phyloP scores from a whole-genome alignment of 2,329 filamentous ascomycete species.

The Macroventuria anomochaeta region DNA sequence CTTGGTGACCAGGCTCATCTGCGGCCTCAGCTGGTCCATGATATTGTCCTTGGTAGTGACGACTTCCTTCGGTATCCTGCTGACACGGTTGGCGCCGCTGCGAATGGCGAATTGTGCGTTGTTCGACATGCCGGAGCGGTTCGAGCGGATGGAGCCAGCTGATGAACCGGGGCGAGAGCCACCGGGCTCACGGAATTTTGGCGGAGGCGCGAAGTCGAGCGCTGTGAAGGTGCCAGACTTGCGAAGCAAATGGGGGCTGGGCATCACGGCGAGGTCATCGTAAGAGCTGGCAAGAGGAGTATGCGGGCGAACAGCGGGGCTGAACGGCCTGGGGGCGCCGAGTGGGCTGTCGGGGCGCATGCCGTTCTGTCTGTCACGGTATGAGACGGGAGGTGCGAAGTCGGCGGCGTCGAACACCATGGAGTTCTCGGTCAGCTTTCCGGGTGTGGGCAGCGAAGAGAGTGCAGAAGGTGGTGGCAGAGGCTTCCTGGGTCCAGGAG shows the following conservation, averaged over 20 bases:
- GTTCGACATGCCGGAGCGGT: slow-evolving; percentile 77
- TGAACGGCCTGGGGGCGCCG: slow-evolving; percentile 70
- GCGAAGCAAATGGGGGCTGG: slow-evolving; percentile 81
- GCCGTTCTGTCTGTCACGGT: slow-evolving; percentile 71
- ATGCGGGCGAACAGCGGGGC: slow-evolving; percentile 72
- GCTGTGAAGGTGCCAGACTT: slow-evolving; percentile 80
- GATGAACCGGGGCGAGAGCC: slow-evolving; percentile 49
- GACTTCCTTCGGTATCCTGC: slow-evolving; percentile 78
- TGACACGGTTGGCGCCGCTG: slow-evolving; percentile 83
- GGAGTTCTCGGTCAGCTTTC: slow-evolving; percentile 81
- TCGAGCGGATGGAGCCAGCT: slow-evolving; percentile 65
- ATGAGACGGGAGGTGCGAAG: slow-evolving; percentile 77
- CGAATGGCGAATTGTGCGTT: slow-evolving; percentile 74
- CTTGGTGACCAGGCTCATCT: slow-evolving; percentile 57
- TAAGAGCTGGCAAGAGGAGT: slow-evolving; percentile 83
- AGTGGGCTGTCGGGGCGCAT: slow-evolving; percentile 65
- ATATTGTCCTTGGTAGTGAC: slow-evolving; percentile 79
- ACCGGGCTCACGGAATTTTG: slow-evolving; percentile 66
- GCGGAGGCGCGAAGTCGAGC: slow-evolving; percentile 81
- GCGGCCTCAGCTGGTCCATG: slow-evolving; percentile 62
- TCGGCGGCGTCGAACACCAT: slow-evolving; percentile 74
- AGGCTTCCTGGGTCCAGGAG: slow-evolving; percentile 58
- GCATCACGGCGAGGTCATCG: slow-evolving; percentile 83
- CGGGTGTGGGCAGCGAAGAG: slow-evolving; percentile 80
- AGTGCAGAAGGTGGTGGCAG: slow-evolving; percentile 77